These are phyloP conservation scores for Straminergon stramineum DNA, from an alignment of 225 moss, liverwort and hornwort genomes.

Conservation along the genomic window DNA sequence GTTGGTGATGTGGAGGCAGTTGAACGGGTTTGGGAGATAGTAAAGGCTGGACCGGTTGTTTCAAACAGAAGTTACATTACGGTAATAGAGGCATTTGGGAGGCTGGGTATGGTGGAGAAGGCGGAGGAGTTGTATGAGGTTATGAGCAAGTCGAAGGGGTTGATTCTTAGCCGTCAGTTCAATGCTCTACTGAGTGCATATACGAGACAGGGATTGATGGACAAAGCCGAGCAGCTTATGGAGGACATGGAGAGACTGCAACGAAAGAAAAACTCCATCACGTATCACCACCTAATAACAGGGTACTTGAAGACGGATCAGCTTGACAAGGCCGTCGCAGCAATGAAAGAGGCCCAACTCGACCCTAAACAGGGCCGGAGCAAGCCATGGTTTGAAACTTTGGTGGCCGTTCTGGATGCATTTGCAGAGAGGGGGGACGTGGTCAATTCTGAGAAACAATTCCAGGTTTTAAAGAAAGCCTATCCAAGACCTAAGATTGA, in stretches of 20 bases:
- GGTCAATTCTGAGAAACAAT: slow-evolving; percentile 43
- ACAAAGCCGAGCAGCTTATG: slow-evolving; percentile 44
- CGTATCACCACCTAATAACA: slow-evolving; percentile 52
- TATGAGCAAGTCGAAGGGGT: slow-evolving; percentile 44
- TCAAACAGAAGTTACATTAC: slow-evolving; percentile 50
- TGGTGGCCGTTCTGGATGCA: slow-evolving; percentile 34
- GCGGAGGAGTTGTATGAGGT: slow-evolving; percentile 46
- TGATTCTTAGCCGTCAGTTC: slow-evolving; percentile 44
- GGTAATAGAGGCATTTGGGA: slow-evolving; percentile 64
- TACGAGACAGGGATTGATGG: slow-evolving; percentile 28
- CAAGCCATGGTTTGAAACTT: slow-evolving; percentile 47
- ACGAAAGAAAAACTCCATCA: slow-evolving; percentile 31
- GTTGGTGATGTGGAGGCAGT: slow-evolving; percentile 56
- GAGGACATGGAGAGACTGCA: slow-evolving; percentile 24
- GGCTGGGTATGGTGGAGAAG: slow-evolving; percentile 53
- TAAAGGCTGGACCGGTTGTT: slow-evolving; percentile 21
- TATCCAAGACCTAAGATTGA: slow-evolving; percentile 18
- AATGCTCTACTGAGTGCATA: slow-evolving; percentile 58
- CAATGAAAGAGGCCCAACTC: slow-evolving; percentile 21
- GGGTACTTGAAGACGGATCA: slow-evolving; percentile 42
- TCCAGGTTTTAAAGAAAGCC: slow-evolving; percentile 27
- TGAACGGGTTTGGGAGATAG: slow-evolving; percentile 50
- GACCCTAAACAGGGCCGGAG: slow-evolving; percentile 24
- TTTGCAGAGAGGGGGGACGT: slow-evolving; percentile 56
- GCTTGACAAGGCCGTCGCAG: slow-evolving; percentile 45